Conservation (phyloP, 1,284 basidiomycete species). For the Sporisorium scitamineum region DNA sequence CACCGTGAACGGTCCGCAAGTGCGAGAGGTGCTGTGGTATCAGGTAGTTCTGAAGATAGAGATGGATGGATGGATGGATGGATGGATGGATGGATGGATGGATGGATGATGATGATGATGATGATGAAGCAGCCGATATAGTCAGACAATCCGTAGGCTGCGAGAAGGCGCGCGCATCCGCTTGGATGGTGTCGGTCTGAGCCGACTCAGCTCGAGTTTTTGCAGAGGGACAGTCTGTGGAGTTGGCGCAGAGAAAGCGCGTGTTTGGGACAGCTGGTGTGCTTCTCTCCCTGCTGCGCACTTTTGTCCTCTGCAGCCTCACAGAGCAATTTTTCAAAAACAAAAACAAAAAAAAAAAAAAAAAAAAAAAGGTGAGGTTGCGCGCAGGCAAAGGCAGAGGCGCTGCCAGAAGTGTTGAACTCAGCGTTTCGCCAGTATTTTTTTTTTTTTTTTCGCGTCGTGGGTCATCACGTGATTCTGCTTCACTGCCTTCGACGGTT, state of each 20-base stretch:
- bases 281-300: neutral
- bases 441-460: conserved; percentile 44
- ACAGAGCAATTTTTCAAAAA: neutral
- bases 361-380: neutral
- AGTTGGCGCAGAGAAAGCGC: conserved; percentile 2
- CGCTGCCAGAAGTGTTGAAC: conserved; percentile 12
- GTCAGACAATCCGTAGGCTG: neutral
- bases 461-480: conserved; percentile 30
- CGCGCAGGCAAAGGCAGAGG: no score
- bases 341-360: neutral
- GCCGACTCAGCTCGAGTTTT: conserved; percentile 1
- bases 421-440: conserved; percentile 3
- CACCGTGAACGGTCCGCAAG: neutral
- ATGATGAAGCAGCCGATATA: neutral
- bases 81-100: neutral
- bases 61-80: no score
- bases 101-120: neutral
- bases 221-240: neutral
- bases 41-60: neutral
- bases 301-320: neutral
- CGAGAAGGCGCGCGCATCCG: conserved; percentile 4
- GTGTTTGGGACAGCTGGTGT: conserved; percentile 5
- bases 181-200: conserved; percentile 7
- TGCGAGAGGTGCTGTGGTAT: neutral
- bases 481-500: neutral